phyloP scores from a whole-genome alignment of 2,329 filamentous ascomycete species.

The Apiospora saccharicola region DNA sequence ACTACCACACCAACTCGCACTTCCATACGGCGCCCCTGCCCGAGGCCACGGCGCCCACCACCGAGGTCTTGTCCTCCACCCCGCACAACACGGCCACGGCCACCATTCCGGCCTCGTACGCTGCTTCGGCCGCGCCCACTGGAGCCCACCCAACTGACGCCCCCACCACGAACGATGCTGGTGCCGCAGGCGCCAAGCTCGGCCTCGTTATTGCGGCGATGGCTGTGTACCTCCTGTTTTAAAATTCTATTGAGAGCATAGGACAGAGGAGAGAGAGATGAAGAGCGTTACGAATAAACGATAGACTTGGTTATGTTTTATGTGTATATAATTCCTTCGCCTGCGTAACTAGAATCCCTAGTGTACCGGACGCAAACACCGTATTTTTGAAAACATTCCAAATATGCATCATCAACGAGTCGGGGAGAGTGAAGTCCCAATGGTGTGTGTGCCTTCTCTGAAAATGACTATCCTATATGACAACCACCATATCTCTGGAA shows the following conservation, averaged over 20 bases:
- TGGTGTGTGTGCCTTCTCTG: background rate
- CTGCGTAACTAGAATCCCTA: background rate
- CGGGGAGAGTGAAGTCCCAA: background rate
- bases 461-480: background rate
- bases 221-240: background rate
- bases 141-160: background rate
- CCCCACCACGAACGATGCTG: background rate
- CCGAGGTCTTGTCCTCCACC: slow-evolving; percentile 8
- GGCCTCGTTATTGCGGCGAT: background rate
- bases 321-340: slow-evolving; percentile 1
- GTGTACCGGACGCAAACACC: background rate
- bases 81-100: slow-evolving; percentile 5
- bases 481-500: background rate
- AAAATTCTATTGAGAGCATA: background rate
- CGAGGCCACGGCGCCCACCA: slow-evolving; percentile 15
- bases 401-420: background rate
- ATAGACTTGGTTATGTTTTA: background rate
- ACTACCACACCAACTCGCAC: slow-evolving; percentile 3
- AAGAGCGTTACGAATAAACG: background rate
- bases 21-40: slow-evolving; percentile 12
- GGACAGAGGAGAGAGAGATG: background rate
- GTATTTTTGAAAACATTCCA: background rate
- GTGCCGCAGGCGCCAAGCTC: background rate
- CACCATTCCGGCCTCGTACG: background rate
- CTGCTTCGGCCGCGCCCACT: background rate